A percentile compares a stretch with the other conserved stretches of the same genome.
These are phyloP conservation scores for Cardamine occulta DNA, from an alignment of 345 rosid species.

Conservation along the genomic window DNA sequence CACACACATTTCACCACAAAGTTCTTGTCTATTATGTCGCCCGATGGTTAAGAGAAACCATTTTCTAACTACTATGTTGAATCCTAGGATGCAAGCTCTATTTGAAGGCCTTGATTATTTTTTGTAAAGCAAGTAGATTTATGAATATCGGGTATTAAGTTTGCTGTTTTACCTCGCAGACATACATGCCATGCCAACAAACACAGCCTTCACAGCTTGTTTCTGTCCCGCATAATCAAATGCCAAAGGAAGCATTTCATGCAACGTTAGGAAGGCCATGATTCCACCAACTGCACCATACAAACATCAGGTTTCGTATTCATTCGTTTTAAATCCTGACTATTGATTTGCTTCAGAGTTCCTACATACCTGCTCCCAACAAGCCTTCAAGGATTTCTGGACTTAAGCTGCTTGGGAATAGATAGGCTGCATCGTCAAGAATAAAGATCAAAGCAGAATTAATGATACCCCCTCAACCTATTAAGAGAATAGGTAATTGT, in stretches of 20 bases:
- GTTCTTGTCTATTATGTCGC: neutral
- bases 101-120: neutral
- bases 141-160: neutral
- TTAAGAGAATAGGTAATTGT: neutral
- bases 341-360: neutral
- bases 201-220: conserved; percentile 96
- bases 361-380: conserved; percentile 73
- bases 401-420: conserved; percentile 90
- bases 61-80: neutral
- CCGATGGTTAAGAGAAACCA: neutral
- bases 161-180: conserved; percentile 77
- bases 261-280: conserved; percentile 97
- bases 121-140: neutral
- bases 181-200: conserved; percentile 99
- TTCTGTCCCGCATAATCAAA: conserved; percentile 99
- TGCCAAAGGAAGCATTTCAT: conserved; percentile 98
- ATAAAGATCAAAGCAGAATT: conserved; percentile 13
- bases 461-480: neutral
- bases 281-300: conserved; percentile 88
- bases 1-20: no score
- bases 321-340: neutral
- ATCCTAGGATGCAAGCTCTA: conserved; percentile 9
- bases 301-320: conserved; percentile 7
- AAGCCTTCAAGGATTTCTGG: conserved; percentile 95
- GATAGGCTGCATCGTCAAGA: conserved; percentile 67